These are phyloP conservation scores for Neopestalotiopsis rosae DNA, from an alignment of 2,329 filamentous ascomycete species.

Conservation along the genomic window DNA sequence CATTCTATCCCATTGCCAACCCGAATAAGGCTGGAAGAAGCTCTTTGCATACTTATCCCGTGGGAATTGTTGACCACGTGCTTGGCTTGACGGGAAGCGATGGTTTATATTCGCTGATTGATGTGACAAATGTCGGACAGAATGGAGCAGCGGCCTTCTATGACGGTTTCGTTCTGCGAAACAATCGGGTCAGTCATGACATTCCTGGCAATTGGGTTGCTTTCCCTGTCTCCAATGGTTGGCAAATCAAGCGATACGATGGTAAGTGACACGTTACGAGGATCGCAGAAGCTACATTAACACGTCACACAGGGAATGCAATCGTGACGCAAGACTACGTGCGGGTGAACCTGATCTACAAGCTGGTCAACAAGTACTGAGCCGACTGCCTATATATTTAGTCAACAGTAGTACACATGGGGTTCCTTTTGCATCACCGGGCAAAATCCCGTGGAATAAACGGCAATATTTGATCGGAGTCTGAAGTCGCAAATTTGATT, in stretches of 20 bases:
- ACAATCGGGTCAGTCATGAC: conserved; percentile 24
- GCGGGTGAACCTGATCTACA: conserved; percentile 39
- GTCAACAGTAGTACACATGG: not conserved
- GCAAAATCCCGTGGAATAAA: too few species aligned
- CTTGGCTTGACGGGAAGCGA: conserved; percentile 42
- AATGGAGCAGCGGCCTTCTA: conserved; percentile 34
- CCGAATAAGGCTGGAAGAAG: conserved; percentile 32
- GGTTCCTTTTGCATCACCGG: too few species aligned
- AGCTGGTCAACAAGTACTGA: conserved; percentile 20
- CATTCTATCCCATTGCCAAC: conserved; percentile 35
- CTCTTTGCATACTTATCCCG: conserved; percentile 44
- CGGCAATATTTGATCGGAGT: too few species aligned
- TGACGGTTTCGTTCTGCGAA: conserved; percentile 39
- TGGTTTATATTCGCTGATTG: conserved; percentile 37
- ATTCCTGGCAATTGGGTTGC: conserved; percentile 39
- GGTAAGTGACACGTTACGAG: conserved; percentile 31
- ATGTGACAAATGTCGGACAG: conserved; percentile 39
- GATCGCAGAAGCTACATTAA: not conserved
- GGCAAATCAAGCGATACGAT: conserved; percentile 43
- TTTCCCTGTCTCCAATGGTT: conserved; percentile 34
- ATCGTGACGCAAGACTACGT: conserved; percentile 39
- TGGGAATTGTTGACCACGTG: conserved; percentile 40
- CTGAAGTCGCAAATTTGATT: too few species aligned
- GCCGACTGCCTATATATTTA: not conserved
- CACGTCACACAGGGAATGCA: conserved; percentile 22